Evolutionary conservation across 2,329 filamentous ascomycete species (phyloP), one percentile per base, ranked within the genome.

Genomic region (Magnaporthiopsis incrustans): DNA sequence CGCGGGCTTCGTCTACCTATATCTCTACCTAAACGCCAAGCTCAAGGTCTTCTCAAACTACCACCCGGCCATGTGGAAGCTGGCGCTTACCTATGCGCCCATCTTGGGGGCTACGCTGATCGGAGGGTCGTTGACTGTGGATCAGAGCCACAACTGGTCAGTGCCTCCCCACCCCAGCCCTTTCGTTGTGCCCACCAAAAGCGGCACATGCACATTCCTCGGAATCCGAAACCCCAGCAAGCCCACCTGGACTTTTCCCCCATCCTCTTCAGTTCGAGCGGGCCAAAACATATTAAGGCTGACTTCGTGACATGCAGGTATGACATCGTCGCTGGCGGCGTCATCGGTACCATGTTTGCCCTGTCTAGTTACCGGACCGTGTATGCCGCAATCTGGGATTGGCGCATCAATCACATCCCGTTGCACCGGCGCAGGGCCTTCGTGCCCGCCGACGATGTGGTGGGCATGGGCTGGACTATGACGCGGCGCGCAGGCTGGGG

Each of bases 1-100:
- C 65, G 87, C 86, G 0, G 88, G 88, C 5, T 88, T 90, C 68
- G 80, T 90, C 30, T 92, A 84, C 71, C 76, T 92, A 3, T 88
- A 82, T 68, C 78, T 92, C 1, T 92, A 91, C 76, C 82, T 92
- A 59, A 92, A 92, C 73, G 89, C 87, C 60, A 92, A 92, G 77
- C 81, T 92, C 68, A 92, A 91, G 79, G 83, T 91, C 64, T 91
- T 87, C 69, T 78, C 84, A 67, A 88, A 90, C 77, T 88, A 89
- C 72, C 89, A 91, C 71, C 85, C 89, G 0, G 79, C 85, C 18
- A 85, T 90, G 81, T 91, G 89, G 89, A 91, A 91, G 76, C 75
- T 91, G 15, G 78, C 89, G 38, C 81, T 79, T 22, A 77, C 85
- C 26, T 89, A 88, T 69, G 81, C 84, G 0, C 89, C 89, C 0